phyloP scores from a whole-genome alignment of 345 rosid species.

The Punica granatum region DNA sequence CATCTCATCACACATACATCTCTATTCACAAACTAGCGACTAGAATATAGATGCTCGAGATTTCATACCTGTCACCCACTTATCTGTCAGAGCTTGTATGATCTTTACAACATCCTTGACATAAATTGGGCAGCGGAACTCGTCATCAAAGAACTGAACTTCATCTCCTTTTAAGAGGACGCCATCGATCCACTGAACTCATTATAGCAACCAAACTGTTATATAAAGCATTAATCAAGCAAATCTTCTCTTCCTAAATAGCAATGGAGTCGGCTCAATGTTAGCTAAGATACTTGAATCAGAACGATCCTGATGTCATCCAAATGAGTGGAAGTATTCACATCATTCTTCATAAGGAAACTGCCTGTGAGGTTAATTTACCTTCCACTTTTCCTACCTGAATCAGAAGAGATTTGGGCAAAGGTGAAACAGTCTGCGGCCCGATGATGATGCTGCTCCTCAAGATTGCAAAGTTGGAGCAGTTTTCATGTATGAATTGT shows the following conservation, averaged over 20 bases:
- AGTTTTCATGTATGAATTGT: conserved; percentile 46
- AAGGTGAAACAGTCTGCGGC: conserved; percentile 79
- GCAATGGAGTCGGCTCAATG: neutral
- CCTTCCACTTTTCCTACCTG: conserved; percentile 38
- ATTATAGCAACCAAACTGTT: neutral
- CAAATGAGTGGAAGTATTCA: neutral
- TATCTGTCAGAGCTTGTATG: conserved; percentile 33
- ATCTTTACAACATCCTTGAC: conserved; percentile 64
- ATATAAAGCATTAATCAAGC: neutral
- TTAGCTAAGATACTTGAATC: neutral
- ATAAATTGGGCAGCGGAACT: conserved; percentile 84
- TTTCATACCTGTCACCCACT: conserved; percentile 54
- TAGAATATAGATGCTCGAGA: neutral
- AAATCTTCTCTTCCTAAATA: neutral
- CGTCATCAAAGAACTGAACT: conserved; percentile 70
- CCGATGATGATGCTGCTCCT: conserved; percentile 88
- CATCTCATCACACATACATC: neutral
- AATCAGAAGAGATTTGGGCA: conserved; percentile 79
- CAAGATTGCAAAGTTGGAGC: conserved; percentile 60
- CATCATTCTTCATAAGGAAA: neutral
- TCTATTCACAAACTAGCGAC: neutral
- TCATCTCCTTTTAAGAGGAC: conserved; percentile 60
- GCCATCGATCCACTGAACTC: conserved; percentile 74
- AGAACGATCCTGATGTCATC: neutral
- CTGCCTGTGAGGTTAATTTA: neutral